Evolutionary conservation across 2,329 filamentous ascomycete genomes (phyloP).

Genomic region (Phialemonium atrogriseum): DNA sequence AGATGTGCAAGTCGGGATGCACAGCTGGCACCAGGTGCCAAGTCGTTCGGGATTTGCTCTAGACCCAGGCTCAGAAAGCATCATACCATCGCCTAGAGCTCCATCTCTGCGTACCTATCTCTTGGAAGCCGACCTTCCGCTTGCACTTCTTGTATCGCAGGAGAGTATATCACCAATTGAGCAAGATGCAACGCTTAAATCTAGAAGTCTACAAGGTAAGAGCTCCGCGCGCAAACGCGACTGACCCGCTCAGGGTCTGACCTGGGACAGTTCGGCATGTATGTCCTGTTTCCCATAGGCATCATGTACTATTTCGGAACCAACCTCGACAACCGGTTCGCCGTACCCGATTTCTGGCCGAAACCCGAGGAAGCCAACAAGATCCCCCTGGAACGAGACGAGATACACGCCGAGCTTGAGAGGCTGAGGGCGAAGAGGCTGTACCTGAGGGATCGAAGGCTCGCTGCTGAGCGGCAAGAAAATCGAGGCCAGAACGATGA

Average conservation of each 20-base stretch:
- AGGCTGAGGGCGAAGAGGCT: conserved; percentile 56
- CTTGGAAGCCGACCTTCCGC: too few relatives aligned
- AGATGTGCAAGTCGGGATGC: too few relatives aligned
- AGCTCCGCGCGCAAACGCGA: conserved; percentile 1
- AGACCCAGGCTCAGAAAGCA: too few relatives aligned
- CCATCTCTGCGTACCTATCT: too few relatives aligned
- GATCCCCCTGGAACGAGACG: conserved; percentile 68
- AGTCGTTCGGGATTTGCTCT: too few relatives aligned
- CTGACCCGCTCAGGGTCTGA: conserved; percentile 1
- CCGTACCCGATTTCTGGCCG: conserved; percentile 90
- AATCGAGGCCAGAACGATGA: conserved; percentile 17
- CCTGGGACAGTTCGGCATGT: conserved; percentile 76
- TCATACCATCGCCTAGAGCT: too few relatives aligned
- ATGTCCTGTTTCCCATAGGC: conserved; percentile 96
- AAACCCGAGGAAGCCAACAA: conserved; percentile 68
- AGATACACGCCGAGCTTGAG: conserved; percentile 75
- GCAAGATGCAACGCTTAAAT: too few relatives aligned
- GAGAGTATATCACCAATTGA: too few relatives aligned
- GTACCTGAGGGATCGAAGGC: conserved; percentile 66
- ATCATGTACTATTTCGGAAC: conserved; percentile 99
- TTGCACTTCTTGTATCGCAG: too few relatives aligned
- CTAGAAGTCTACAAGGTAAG: conserved; percentile 90
- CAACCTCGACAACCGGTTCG: conserved; percentile 89
- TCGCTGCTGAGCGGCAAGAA: conserved; percentile 29
- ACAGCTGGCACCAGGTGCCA: too few relatives aligned